Base-by-base conservation (phyloP, 495 filamentous ascomycete genomes). In the Trichoderma gamsii region DNA sequence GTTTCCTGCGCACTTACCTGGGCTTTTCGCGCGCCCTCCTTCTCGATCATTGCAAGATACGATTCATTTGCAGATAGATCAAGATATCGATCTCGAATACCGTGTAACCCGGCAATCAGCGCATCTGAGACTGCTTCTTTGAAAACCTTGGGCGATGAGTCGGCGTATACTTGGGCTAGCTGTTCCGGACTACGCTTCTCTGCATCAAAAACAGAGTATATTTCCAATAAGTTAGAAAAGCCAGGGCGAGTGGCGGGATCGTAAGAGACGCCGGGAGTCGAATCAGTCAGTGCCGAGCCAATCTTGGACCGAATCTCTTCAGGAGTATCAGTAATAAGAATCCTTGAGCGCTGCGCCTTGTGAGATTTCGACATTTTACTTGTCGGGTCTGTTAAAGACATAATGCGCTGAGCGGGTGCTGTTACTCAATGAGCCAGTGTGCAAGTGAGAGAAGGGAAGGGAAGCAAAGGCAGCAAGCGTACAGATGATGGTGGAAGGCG, bases 341-440 rank as follows among this genome's bases (percentile, higher is more conserved):
- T 95, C 32, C 90, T 82, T 15, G 92, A 96, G 23, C 79, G 80
- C n/a, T 80, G 77, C 70, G 90, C 84, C 5, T 77, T 69, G 72
- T 92, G 84, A 4, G 92, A 97, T 77, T 99, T 99, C 63, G 92
- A 96, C 95, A 99, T 99, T 72, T 99, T 99, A 29, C 83, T 73
- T 2, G 71, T 71, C 1, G 95, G 93, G 18, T 91, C 76, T 41
- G 83, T 86, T 41, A 99, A 86, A 18, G 92, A 97, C 93, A 97
- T 97, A 64, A 99, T 83, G 70, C 96, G 85, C 69, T 88, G 91
- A 27, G 89, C 87, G 38, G 91, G 88, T 23, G 70, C 68, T 65
- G 29, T 61, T 32, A 29, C 29, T 61, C 25, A 32, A 21, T 61
- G 27, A 61, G 56, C 25, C 0, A 21, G 12, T 25, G 5, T 32